Evolutionary conservation across 768 basidiomycete genomes (phyloP), one percentile per base, ranked within the genome.

Genomic region (Auricularia auricula-judae): DNA sequence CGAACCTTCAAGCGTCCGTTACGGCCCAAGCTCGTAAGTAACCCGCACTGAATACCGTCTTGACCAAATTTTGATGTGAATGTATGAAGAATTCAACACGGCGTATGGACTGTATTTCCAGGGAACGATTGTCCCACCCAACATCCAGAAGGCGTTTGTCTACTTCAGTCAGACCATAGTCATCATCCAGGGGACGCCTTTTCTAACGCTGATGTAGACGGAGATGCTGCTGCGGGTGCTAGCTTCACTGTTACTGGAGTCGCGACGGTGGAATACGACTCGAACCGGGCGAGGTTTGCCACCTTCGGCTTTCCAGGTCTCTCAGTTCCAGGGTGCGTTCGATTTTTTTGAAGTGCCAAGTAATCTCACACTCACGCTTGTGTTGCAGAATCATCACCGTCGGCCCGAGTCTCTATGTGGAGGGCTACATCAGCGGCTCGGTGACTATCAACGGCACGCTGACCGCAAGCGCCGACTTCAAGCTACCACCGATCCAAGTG

Each of bases 261-360:
- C 3, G 64, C 64, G 12, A 23, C 59, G 2, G 36, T 62, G 3
- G 33, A 21, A 7, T 65, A 42, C 36, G 36, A 65, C 61, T 65
- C 64, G 16, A 35, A 42, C 21, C n/a, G 44, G 12, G 21, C 47
- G 14, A 60, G 29, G 18, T 35, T 65, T 21, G 16, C 43, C 33
- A 43, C 33, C 29, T 42, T 65, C 39, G 64, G 64, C n/a, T 65
- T 65, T 23, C 64, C 64, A 12, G 64, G 64, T 16, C 39, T 65
- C 8, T 8, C 18, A 7, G 23, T 59, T 18, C 56, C 56, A 5
- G 56, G 56, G 47, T 51, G 5, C 8, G 47, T 21, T 29, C 29
- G 29, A 21, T 51, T 21, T 18, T 4, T 21, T 51, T 42, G 29
- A 29, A 29, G 29, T 29, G 29, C 29, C 29, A 29, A 29, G 29